Conservation (phyloP, 768 basidiomycete genomes). For the Ramaria sp. region DNA sequence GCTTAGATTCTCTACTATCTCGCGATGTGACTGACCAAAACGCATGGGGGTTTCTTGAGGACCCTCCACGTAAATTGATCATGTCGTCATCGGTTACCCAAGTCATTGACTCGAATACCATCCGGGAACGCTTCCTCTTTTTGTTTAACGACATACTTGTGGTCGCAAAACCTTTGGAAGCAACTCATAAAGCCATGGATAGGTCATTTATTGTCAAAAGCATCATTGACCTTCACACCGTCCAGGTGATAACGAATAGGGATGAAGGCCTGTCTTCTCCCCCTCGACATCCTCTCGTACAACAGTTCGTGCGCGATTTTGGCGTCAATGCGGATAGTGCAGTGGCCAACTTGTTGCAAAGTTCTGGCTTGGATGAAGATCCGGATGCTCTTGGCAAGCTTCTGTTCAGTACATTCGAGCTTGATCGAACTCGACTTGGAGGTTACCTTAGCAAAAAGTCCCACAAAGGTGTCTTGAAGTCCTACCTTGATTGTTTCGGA, state of each 20-base stretch:
- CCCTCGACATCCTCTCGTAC: slow-evolving; percentile 23
- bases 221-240: slow-evolving; percentile 52
- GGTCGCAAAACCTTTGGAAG: slow-evolving; percentile 77
- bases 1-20: slow-evolving; percentile 4
- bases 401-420: slow-evolving; percentile 73
- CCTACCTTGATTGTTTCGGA: slow-evolving; percentile 82
- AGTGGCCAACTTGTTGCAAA: slow-evolving; percentile 34
- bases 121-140: slow-evolving; percentile 94
- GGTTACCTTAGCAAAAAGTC: slow-evolving; percentile 70
- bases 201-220: slow-evolving; percentile 83
- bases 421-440: slow-evolving; percentile 76
- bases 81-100: slow-evolving; percentile 83
- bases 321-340: slow-evolving; percentile 28
- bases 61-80: slow-evolving; percentile 78
- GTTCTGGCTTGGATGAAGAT: slow-evolving; percentile 41
- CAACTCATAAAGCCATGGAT: slow-evolving; percentile 47
- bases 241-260: slow-evolving; percentile 18
- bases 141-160: slow-evolving; percentile 94
- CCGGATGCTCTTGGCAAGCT: slow-evolving; percentile 63
- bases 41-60: slow-evolving; percentile 61
- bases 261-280: slow-evolving; percentile 33
- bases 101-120: slow-evolving; percentile 86
- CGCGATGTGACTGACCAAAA: slow-evolving; percentile 12
- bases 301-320: slow-evolving; percentile 43
- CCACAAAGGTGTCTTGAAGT: slow-evolving; percentile 66